Conservation (phyloP, 768 basidiomycete genomes). For the Suillus subaureus region DNA sequence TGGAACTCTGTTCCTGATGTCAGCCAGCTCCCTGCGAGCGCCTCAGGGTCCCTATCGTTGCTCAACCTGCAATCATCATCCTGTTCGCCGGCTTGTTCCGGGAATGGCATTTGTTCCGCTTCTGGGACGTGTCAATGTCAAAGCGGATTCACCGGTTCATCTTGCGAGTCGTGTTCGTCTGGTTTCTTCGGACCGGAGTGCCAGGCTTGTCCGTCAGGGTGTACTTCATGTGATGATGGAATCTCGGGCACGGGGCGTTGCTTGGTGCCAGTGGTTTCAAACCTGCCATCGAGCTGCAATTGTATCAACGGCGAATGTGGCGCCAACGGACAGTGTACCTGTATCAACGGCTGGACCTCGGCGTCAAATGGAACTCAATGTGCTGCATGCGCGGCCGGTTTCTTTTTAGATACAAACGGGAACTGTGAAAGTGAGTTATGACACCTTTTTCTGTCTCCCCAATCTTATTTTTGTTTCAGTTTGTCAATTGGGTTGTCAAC, state of each 20-base stretch:
- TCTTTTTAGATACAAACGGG: slow-evolving; percentile 69
- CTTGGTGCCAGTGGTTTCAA: slow-evolving; percentile 48
- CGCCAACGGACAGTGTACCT: slow-evolving; percentile 67
- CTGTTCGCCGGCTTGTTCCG: slow-evolving; percentile 77
- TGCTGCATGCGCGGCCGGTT: slow-evolving; percentile 72
- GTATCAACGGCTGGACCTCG: slow-evolving; percentile 76
- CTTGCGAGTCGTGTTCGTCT: slow-evolving; percentile 75
- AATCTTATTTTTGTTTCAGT: slow-evolving; percentile 39
- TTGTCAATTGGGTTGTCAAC: slow-evolving; percentile 71
- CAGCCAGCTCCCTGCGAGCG: slow-evolving; percentile 60
- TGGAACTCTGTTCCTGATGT: slow-evolving; percentile 83
- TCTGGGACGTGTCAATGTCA: slow-evolving; percentile 74
- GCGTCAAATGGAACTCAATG: slow-evolving; percentile 76
- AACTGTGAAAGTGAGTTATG: slow-evolving; percentile 66
- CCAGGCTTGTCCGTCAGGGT: slow-evolving; percentile 67
- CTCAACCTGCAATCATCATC: slow-evolving; percentile 70
- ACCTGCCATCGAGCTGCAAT: slow-evolving; percentile 70
- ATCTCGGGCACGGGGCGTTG: slow-evolving; percentile 79
- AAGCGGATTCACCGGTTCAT: slow-evolving; percentile 72
- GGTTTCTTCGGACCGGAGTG: slow-evolving; percentile 81
- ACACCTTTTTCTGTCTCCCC: neutral
- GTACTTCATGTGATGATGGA: slow-evolving; percentile 76
- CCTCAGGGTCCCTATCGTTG: slow-evolving; percentile 55
- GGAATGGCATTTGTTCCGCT: slow-evolving; percentile 69
- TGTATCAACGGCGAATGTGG: slow-evolving; percentile 83